Evolutionary conservation across 2,329 filamentous ascomycete species (phyloP).

Genomic region (Dothistroma pini): DNA sequence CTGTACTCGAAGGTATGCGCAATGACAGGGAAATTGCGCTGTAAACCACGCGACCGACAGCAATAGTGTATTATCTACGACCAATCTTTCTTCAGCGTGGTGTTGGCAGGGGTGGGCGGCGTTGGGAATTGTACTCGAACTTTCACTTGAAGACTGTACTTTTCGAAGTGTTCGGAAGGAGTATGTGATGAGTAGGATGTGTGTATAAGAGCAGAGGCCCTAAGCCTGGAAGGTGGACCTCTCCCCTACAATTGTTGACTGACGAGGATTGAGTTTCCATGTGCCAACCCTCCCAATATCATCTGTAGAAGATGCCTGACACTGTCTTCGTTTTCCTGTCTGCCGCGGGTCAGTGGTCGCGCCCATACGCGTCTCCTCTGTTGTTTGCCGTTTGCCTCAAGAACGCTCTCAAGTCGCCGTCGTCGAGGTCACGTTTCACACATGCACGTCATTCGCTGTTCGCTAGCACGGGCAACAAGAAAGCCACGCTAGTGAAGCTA

Average conservation of each 20-base stretch:
- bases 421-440: too few species aligned
- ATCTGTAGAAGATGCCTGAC: not conserved
- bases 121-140: not conserved
- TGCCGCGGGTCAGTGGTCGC: not conserved
- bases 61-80: conserved; percentile 3
- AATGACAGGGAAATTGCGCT: conserved; percentile 45
- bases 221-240: conserved; percentile 21
- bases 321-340: not conserved
- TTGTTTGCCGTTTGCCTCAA: not conserved
- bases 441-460: not conserved
- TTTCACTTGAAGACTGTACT: conserved; percentile 2
- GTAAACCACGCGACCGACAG: not conserved
- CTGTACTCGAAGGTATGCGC: conserved; percentile 67
- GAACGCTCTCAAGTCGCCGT: too few species aligned
- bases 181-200: conserved; percentile 9
- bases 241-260: conserved; percentile 10
- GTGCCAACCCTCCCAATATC: not conserved
- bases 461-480: not conserved
- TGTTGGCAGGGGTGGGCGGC: conserved; percentile 10
- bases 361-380: not conserved
- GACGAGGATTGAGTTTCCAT: not conserved
- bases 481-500: not conserved
- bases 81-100: conserved; percentile 11
- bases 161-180: not conserved
- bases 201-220: conserved; percentile 16